Percentiles rank a stretch among this genome's conserved stretches.
phyloP scores from a whole-genome alignment of 1,139 yeast species.

The Taiozyma sp. region DNA sequence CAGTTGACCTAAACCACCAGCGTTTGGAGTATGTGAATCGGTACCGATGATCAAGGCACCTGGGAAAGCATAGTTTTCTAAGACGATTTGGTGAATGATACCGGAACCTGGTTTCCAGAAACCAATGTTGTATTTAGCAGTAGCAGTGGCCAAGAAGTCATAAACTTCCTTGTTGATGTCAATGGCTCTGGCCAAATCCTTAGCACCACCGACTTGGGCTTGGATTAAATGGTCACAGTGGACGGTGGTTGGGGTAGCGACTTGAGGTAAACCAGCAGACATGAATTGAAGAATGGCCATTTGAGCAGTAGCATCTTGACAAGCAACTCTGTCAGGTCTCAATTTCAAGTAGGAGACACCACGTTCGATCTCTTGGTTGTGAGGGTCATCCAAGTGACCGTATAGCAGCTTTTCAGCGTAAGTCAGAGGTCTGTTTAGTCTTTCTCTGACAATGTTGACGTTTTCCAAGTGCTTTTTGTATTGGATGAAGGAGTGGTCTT shows the following conservation, averaged over 20 bases:
- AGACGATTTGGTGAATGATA: constrained; percentile 95
- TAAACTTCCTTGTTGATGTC: constrained; percentile 93
- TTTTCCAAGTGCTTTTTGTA: constrained; percentile 80
- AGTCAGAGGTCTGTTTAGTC: constrained; percentile 91
- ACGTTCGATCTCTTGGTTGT: constrained; percentile 90
- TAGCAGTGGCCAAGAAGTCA: constrained; percentile 89
- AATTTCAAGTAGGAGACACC: constrained; percentile 95
- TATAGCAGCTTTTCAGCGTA: constrained; percentile 96
- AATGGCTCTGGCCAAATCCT: constrained; percentile 92
- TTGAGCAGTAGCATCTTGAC: constrained; percentile 99
- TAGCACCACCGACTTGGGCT: constrained; percentile 92
- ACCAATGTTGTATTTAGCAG: constrained; percentile 97
- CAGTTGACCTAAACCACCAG: constrained; percentile 98
- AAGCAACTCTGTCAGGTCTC: constrained; percentile 99
- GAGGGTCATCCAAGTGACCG: constrained; percentile 96
- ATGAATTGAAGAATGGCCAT: constrained; percentile 98
- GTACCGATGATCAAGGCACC: constrained; percentile 97
- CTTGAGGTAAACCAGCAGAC: constrained; percentile 94
- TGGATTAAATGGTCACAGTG: constrained; percentile 99
- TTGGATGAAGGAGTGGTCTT: constrained; percentile 74
- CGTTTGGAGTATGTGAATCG: constrained; percentile 98
- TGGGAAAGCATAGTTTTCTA: constrained; percentile 98
- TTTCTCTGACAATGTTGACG: constrained; percentile 78
- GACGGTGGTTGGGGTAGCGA: constrained; percentile 95
- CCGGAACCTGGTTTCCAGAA: constrained; percentile 99